Conservation (phyloP, 768 basidiomycete species). For the Panellus pusillus region DNA sequence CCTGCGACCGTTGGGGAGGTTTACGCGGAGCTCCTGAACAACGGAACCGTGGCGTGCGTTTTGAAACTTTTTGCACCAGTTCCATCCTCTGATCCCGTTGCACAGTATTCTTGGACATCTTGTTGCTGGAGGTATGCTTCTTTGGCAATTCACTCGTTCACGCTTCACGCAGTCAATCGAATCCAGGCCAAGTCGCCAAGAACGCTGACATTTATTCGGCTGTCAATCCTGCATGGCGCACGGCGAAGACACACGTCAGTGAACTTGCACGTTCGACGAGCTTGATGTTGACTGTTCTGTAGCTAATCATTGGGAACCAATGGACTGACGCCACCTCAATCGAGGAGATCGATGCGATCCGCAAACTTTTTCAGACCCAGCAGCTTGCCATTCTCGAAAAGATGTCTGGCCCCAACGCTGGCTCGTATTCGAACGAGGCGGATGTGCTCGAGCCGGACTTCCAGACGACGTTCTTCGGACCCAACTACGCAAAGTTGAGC, state of each 20-base stretch:
- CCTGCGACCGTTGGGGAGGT: slow-evolving; percentile 21
- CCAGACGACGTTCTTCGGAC: slow-evolving; percentile 32
- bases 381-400: slow-evolving; percentile 27
- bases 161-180: neutral
- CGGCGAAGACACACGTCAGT: slow-evolving; percentile 37
- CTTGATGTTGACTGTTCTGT: neutral
- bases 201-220: slow-evolving; percentile 33
- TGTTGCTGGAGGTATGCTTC: slow-evolving; percentile 23
- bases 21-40: slow-evolving; percentile 23
- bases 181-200: slow-evolving; percentile 31
- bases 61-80: neutral
- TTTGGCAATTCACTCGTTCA: neutral
- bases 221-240: slow-evolving; percentile 35
- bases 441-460: slow-evolving; percentile 32
- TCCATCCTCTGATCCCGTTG: too few species aligned
- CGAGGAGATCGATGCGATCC: slow-evolving; percentile 18
- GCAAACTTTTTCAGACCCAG: slow-evolving; percentile 23
- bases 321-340: slow-evolving; percentile 20
- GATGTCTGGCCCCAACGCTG: slow-evolving; percentile 28
- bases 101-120: slow-evolving; percentile 21
- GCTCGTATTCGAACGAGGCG: slow-evolving; percentile 36
- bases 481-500: slow-evolving; percentile 31
- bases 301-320: slow-evolving; percentile 19
- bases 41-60: slow-evolving; percentile 8
- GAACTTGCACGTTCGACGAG: neutral